Base-by-base conservation (phyloP, 139 green algal species). In the Coccomyxa sp. region DNA sequence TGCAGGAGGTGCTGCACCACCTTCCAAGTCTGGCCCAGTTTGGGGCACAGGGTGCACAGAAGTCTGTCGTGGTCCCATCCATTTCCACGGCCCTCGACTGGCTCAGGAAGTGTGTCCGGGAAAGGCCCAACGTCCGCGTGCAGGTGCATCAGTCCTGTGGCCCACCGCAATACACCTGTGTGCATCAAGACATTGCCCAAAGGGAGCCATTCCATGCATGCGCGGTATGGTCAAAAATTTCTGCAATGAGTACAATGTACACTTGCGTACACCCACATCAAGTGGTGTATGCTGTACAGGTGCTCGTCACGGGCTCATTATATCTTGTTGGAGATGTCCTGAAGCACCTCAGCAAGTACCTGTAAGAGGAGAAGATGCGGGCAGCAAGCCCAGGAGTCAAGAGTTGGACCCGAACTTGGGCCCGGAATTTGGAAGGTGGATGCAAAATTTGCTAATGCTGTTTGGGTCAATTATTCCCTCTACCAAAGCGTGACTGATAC, bases 261-360 rank as follows among this genome's bases (percentile, higher is more conserved):
- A 15, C 63, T 71, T 71, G 63, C 63, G 7, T 21, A 11, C 15
- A 14, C 15, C 15, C 16, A 16, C 60, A 21, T 71, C 63, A 71
- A 25, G 76, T 80, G 76, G 16, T 28, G 58, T 28, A 27, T 15
- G 68, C 83, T 58, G 12, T 95, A 67, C 91, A 96, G 75, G 93
- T 99, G 17, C 90, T 99, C 30, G 95, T 99, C 13, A 98, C 96
- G 12, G 96, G 96, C 0, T 97, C 92, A 0, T 90, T 99, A 59
- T 98, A 99, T 81, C 79, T 99, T 25, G 96, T 99, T 14, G 96
- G 96, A 0, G 96, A 99, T 75, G 76, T 95, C 78, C 86, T 98
- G 23, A 32, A 68, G 21, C 77, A 81, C 51, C 51, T 81, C 17
- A 45, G 25, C 14, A 31, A 78, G 28, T 32, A 45, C 25, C n/a